Base-by-base conservation (phyloP, 257 asterid genomes). In the Lycium ferocissimum region DNA sequence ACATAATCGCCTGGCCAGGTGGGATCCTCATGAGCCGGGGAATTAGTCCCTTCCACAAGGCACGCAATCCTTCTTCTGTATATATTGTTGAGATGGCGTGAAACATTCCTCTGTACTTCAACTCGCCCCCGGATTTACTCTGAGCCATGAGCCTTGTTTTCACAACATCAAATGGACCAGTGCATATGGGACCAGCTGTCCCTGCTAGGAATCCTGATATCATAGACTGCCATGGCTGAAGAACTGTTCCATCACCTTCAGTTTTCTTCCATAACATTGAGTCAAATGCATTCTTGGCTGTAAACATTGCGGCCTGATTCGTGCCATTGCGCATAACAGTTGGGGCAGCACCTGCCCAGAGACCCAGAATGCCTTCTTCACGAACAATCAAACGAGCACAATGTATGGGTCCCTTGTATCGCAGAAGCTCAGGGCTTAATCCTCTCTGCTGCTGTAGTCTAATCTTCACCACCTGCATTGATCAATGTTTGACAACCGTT, bases 1-100 rank as follows among this genome's bases (percentile, higher is more conserved):
- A 96, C 95, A 95, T 89, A 51, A 96, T 95, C 82, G 98, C 99
- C 92, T 96, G 98, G 2, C 99, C 99, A 1, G 99, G 99, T 2
- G 99, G 98, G 88, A 96, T 96, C 94, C 98, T 94, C 98, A 96
- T 94, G n/a, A 96, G 92, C 87, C 99, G 91, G 5, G 98, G 98
- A 69, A 96, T 85, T 26, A 94, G 87, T 11, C 99, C 98, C 91
- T 85, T 96, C 99, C 99, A 96, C 85, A 96, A 82, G 40, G 98
- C 91, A 2, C 80, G 90, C 85, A 96, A 75, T 37, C 99, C 99
- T 92, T 96, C 99, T 87, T 96, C 98, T 2, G 85, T 86, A 71
- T 93, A 86, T 87, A 96, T 96, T 0, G 98, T 95, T 79, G 79
- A 70, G 86, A 96, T 96, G 82, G 98, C 98, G 87, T 95, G 98